Evolutionary conservation across 2,329 filamentous ascomycete species (phyloP).

Genomic region (Fusarium sarcochroum): DNA sequence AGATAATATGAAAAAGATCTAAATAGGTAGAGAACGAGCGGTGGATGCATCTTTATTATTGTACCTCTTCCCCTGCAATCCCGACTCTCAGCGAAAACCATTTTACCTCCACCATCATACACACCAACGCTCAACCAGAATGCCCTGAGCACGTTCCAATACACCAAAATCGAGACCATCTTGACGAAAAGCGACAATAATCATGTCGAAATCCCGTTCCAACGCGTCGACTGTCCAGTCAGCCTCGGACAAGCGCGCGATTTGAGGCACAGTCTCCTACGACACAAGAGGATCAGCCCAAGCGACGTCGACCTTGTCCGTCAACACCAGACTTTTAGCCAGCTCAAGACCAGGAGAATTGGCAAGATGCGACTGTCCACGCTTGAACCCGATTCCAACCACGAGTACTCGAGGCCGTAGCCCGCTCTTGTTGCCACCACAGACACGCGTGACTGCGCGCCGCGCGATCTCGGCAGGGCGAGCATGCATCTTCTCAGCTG

Average conservation of each 20-base stretch:
- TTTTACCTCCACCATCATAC: constrained; percentile 20
- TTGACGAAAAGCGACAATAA: constrained; percentile 62
- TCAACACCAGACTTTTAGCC: constrained; percentile 54
- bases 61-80: not conserved
- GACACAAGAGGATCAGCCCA: constrained; percentile 62
- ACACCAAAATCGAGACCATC: constrained; percentile 58
- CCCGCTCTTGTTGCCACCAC: constrained; percentile 12
- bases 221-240: constrained; percentile 57
- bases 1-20: too few species aligned
- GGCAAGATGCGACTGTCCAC: constrained; percentile 62
- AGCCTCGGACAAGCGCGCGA: constrained; percentile 54
- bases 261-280: constrained; percentile 58
- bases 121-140: constrained; percentile 59
- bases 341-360: constrained; percentile 64
- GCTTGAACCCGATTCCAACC: constrained; percentile 66
- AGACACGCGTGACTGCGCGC: constrained; percentile 53
- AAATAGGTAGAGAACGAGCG: too few species aligned
- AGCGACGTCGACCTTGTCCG: constrained; percentile 57
- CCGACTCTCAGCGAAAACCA: too few species aligned
- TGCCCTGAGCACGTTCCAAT: constrained; percentile 52
- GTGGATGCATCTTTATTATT: too few species aligned
- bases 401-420: constrained; percentile 56
- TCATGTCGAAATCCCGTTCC: constrained; percentile 56
- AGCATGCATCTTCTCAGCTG: constrained; percentile 60
- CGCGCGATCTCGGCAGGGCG: constrained; percentile 59